Conservation (phyloP, 345 rosid genomes). For the Luvunga scandens region DNA sequence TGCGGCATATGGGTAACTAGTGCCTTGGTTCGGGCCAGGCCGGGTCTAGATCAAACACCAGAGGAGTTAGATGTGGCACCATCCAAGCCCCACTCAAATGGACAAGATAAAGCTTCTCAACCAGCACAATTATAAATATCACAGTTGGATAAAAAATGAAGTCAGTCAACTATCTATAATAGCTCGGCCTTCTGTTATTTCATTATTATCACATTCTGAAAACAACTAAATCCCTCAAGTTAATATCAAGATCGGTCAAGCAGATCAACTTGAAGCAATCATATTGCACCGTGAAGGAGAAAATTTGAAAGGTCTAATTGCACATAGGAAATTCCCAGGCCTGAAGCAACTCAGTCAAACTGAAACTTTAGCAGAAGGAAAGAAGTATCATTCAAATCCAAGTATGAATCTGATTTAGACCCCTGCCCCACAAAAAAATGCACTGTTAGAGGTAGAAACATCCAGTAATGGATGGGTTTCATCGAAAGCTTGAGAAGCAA, state of each 20-base stretch:
- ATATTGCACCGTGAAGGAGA: neutral
- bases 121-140: no score
- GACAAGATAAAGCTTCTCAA: no score
- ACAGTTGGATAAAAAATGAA: no score
- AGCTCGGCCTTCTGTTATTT: neutral
- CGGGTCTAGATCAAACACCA: no score
- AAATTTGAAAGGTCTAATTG: neutral
- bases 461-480: neutral
- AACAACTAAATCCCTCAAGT: neutral
- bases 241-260: neutral
- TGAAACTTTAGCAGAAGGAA: neutral
- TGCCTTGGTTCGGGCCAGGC: no score
- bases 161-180: no score
- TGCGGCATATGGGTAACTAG: neutral
- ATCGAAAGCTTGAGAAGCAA: neutral
- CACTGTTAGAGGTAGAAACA: neutral
- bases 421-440: no score
- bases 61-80: no score
- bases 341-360: neutral
- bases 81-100: no score
- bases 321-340: neutral
- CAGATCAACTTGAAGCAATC: neutral
- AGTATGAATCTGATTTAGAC: neutral
- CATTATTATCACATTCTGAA: neutral
- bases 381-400: neutral